Conservation (phyloP, 176 grass and related monocot species). For the Panicum miliaceum region DNA sequence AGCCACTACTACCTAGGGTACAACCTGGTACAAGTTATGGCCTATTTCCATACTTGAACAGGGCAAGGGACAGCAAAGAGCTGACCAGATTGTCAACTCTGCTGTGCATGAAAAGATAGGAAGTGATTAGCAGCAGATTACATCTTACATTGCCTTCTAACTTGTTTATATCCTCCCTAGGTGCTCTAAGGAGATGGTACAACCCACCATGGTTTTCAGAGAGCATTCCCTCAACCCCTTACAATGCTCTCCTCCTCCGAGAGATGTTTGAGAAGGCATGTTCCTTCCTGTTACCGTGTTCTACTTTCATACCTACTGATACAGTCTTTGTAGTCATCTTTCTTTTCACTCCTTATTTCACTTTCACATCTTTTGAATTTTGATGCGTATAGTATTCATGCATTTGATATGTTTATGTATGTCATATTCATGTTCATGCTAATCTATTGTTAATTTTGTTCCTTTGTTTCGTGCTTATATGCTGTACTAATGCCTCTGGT, state of each 20-base stretch:
- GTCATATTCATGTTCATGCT: conserved; percentile 10
- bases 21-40: no score
- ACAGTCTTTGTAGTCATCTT: conserved; percentile 9
- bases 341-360: conserved; percentile 23
- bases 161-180: conserved; percentile 45
- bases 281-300: conserved; percentile 19
- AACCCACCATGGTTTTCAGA: conserved; percentile 94
- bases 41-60: no score
- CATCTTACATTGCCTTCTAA: neutral
- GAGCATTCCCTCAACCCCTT: conserved; percentile 78
- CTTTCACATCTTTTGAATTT: conserved; percentile 31
- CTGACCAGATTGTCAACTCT: no score
- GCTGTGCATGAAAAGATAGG: no score
- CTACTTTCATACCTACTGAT: conserved; percentile 25
- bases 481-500: conserved; percentile 9
- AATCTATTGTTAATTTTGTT: conserved; percentile 6
- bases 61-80: no score
- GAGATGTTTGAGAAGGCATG: conserved; percentile 88
- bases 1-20: no score
- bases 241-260: conserved; percentile 72
- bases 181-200: conserved; percentile 86
- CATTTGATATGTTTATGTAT: conserved; percentile 22
- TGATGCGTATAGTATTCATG: conserved; percentile 19
- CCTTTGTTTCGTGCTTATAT: conserved; percentile 22
- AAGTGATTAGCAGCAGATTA: no score